These are phyloP conservation scores for Bipolaris sorokiniana DNA, from an alignment of 2,329 filamentous ascomycete species.

Conservation along the genomic window DNA sequence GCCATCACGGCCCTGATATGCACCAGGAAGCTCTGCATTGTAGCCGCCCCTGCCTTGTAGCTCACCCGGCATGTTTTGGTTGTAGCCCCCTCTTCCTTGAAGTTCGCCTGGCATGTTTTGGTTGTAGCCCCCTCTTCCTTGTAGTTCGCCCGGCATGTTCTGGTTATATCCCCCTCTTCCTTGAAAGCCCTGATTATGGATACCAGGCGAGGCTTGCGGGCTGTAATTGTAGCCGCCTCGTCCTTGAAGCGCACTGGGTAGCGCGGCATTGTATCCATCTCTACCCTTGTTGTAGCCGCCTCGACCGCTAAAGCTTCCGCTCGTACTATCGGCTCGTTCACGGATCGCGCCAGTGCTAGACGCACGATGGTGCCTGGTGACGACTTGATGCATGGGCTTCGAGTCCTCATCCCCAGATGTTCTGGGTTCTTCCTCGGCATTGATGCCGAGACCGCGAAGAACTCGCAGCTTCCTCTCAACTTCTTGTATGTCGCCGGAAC, in stretches of 20 bases:
- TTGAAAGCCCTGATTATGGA: constrained; percentile 29
- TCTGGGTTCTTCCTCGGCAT: constrained; percentile 41
- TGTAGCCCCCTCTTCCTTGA: constrained; percentile 42
- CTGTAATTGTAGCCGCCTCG: constrained; percentile 25
- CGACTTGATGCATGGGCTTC: constrained; percentile 37
- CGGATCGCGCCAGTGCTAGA: constrained; percentile 37
- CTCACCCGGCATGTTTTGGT: constrained; percentile 32
- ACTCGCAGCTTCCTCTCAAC: constrained; percentile 37
- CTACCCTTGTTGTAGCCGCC: constrained; percentile 45
- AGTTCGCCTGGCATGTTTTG: constrained; percentile 40
- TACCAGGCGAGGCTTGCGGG: constrained; percentile 25
- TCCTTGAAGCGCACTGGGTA: constrained; percentile 36
- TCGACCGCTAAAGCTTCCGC: constrained; percentile 39
- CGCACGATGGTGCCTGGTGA: constrained; percentile 39
- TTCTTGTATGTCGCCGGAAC: constrained; percentile 32
- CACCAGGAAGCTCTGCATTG: constrained; percentile 36
- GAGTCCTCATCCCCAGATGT: constrained; percentile 37
- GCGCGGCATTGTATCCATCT: constrained; percentile 44
- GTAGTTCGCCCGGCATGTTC: constrained; percentile 32
- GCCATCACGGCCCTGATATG: constrained; percentile 45
- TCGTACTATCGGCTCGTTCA: constrained; percentile 42
- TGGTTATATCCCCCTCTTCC: constrained; percentile 42
- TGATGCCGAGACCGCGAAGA: constrained; percentile 43
- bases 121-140: constrained; percentile 44
- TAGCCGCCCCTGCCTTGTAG: constrained; percentile 43